Evolutionary conservation across 2,329 filamentous ascomycete species (phyloP).

Genomic region (Magnaporthiopsis rhizophila): DNA sequence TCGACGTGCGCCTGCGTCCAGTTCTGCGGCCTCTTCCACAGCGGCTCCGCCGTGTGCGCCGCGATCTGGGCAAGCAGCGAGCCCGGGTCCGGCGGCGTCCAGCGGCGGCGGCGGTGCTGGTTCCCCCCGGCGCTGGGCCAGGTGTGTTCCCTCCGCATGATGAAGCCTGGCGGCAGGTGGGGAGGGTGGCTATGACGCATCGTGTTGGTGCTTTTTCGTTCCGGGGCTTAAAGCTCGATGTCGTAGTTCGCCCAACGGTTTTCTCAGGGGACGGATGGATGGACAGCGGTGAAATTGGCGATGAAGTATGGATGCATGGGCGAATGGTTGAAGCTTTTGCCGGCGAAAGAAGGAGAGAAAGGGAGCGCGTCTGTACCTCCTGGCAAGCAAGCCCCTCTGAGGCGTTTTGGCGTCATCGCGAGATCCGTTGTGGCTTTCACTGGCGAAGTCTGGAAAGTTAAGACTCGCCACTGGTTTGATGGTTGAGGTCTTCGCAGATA

Average conservation of each 20-base stretch:
- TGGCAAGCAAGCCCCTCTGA: not conserved
- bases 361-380: not conserved
- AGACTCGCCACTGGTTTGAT: not conserved
- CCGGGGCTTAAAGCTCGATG: too few species aligned
- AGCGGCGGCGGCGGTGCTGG: not conserved
- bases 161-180: not conserved
- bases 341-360: not conserved
- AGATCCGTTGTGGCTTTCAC: not conserved
- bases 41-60: not conserved
- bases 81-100: not conserved
- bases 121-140: not conserved
- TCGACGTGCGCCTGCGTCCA: not conserved
- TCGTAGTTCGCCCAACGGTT: too few species aligned
- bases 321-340: too few species aligned
- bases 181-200: not conserved
- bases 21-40: not conserved
- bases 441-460: not conserved
- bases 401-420: not conserved
- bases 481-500: not conserved
- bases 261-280: too few species aligned
- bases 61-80: not conserved
- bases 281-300: too few species aligned
- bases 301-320: not conserved
- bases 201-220: not conserved
- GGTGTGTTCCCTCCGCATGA: not conserved